A percentile compares a stretch with the other conserved stretches of the same genome.
Conservation (phyloP, 768 basidiomycete species). For the Lanmaoa rubissima region DNA sequence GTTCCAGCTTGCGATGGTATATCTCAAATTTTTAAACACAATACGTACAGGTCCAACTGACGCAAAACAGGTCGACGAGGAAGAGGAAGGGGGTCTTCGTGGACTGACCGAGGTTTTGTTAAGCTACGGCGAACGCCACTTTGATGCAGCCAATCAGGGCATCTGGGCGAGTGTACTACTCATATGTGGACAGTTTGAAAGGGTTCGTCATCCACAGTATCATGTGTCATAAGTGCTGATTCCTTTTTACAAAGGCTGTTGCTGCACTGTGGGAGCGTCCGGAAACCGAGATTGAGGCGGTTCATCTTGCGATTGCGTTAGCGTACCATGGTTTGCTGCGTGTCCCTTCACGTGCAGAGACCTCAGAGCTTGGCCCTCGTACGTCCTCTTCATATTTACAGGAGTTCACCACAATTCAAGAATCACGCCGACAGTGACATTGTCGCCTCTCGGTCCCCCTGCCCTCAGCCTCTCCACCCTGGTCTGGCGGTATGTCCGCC, state of each 20-base stretch:
- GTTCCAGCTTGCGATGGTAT: conserved; percentile 89
- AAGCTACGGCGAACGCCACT: conserved; percentile 80
- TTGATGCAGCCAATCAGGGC: conserved; percentile 64
- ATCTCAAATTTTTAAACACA: not conserved
- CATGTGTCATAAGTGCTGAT: not conserved
- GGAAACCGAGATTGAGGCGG: conserved; percentile 88
- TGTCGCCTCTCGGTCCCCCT: conserved; percentile 66
- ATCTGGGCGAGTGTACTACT: conserved; percentile 83
- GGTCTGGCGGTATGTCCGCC: conserved; percentile 90
- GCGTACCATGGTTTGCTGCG: conserved; percentile 92
- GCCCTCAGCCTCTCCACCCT: conserved; percentile 80
- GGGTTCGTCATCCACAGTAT: conserved; percentile 46
- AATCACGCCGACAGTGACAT: conserved; percentile 49
- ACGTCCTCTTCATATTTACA: conserved; percentile 29
- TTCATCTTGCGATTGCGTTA: conserved; percentile 89
- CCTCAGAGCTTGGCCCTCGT: conserved; percentile 83
- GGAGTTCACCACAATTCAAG: not conserved
- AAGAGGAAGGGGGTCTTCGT: conserved; percentile 74
- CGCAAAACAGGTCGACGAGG: conserved; percentile 63
- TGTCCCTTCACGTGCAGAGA: conserved; percentile 76
- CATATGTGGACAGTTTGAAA: conserved; percentile 92
- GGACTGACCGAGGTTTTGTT: conserved; percentile 72
- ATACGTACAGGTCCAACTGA: conserved; percentile 6
- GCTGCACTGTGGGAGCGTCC: conserved; percentile 86
- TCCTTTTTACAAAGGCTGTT: conserved; percentile 58